Evolutionary conservation across 805 yeast genomes (phyloP).

Genomic region (Yarrowia yakushimensis): DNA sequence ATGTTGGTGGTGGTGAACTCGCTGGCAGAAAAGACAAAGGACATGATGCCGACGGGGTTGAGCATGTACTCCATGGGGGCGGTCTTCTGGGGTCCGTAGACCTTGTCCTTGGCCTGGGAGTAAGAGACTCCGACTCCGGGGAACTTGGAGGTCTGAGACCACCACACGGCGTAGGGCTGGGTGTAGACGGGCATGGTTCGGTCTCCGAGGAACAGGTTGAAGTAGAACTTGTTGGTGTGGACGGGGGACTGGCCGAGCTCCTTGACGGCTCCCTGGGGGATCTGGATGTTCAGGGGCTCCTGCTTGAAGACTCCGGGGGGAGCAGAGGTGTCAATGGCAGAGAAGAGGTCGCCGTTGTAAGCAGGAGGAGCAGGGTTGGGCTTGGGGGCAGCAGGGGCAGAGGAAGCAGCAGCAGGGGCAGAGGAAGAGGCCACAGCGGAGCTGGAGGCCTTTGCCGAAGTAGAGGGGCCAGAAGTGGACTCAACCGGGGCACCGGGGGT

Average conservation of each 20-base stretch:
- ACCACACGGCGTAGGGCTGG: slow-evolving; percentile 77
- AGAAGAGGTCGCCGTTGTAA: slow-evolving; percentile 46
- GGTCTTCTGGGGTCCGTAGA: slow-evolving; percentile 63
- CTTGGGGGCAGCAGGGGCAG: not conserved
- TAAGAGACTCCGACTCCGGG: slow-evolving; percentile 69
- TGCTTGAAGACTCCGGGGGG: slow-evolving; percentile 50
- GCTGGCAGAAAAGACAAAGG: slow-evolving; percentile 43
- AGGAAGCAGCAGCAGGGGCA: not conserved
- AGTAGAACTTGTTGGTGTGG: slow-evolving; percentile 76
- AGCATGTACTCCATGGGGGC: slow-evolving; percentile 42
- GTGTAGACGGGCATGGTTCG: slow-evolving; percentile 75
- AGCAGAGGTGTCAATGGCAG: slow-evolving; percentile 44
- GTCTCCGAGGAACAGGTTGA: slow-evolving; percentile 62
- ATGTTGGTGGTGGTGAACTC: slow-evolving; percentile 29
- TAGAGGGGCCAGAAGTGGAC: not conserved
- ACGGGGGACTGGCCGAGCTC: slow-evolving; percentile 42
- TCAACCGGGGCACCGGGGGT: not conserved
- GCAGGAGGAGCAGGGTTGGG: not conserved
- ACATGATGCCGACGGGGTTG: slow-evolving; percentile 51
- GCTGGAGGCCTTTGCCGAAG: not conserved
- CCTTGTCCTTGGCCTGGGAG: slow-evolving; percentile 54
- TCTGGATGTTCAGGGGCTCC: slow-evolving; percentile 44
- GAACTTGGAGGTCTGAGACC: slow-evolving; percentile 46
- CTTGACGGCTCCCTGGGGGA: slow-evolving; percentile 38
- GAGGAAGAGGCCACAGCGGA: slow-evolving; percentile 25